Percentiles rank a stretch among this genome's conserved stretches.
Conservation (phyloP, 305 asterid genomes). For the Lippia alba region DNA sequence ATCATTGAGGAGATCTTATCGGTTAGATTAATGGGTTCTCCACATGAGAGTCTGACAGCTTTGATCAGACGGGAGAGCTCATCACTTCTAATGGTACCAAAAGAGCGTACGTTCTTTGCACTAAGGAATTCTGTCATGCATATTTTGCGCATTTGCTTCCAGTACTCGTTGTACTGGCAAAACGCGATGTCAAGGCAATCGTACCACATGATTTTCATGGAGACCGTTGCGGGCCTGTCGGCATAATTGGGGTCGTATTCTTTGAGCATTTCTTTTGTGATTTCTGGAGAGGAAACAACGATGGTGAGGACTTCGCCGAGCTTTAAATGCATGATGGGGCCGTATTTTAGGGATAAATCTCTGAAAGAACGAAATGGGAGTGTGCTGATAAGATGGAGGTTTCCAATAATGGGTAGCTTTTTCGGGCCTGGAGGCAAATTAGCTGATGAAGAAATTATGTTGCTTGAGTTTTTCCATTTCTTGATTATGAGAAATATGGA, state of each 20-base stretch:
- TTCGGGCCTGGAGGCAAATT: constrained; percentile 30
- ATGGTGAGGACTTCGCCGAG: constrained; percentile 25
- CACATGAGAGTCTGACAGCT: not conserved
- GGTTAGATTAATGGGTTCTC: not conserved
- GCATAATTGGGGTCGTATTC: constrained; percentile 4
- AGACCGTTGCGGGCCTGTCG: constrained; percentile 22
- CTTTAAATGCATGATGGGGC: constrained; percentile 29
- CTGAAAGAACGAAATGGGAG: constrained; percentile 14
- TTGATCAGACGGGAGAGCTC: not conserved
- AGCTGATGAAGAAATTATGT: not conserved
- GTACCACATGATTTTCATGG: constrained; percentile 14
- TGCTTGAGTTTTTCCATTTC: constrained; percentile 7
- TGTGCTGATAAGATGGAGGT: constrained; percentile 9
- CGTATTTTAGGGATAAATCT: constrained; percentile 13
- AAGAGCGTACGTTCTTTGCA: constrained; percentile 25
- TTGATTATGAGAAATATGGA: not conserved
- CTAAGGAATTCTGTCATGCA: constrained; percentile 34
- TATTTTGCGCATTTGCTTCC: constrained; percentile 42
- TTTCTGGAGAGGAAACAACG: constrained; percentile 18
- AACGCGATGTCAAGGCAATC: constrained; percentile 12
- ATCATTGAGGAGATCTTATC: not conserved
- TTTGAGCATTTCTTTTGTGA: constrained; percentile 17
- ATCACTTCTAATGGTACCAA: constrained; percentile 21
- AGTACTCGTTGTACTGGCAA: constrained; percentile 38
- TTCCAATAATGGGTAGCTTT: constrained; percentile 19